Percentiles rank a stretch among this genome's conserved stretches.
phyloP scores from a whole-genome alignment of 805 yeast species.

The Candida ascalaphidarum region DNA sequence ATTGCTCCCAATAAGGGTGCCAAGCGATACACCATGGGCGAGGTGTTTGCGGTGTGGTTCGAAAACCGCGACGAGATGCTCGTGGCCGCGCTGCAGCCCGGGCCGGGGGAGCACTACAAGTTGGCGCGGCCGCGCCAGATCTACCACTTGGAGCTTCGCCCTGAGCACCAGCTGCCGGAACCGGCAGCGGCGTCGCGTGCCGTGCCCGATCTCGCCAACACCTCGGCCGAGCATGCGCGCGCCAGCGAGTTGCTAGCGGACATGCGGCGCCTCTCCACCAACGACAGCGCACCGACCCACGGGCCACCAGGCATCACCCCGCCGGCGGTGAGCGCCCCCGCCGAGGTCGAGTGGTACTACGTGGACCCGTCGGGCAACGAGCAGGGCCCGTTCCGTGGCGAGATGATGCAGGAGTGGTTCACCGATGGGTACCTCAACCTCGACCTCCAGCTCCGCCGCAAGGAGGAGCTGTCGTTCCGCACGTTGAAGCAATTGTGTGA shows the following conservation, averaged over 20 bases:
- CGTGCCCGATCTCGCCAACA: no score
- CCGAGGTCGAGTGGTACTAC: conserved; percentile 57
- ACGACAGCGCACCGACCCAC: no score
- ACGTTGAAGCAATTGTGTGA: conserved; percentile 48
- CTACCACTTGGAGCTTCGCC: conserved; percentile 28
- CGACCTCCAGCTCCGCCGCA: conserved; percentile 50
- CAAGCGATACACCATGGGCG: conserved; percentile 39
- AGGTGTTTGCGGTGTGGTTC: conserved; percentile 46
- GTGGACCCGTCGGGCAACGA: conserved; percentile 60
- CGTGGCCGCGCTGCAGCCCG: conserved; percentile 5
- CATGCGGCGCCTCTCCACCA: no score
- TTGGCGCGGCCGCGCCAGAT: conserved; percentile 21
- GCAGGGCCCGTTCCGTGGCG: conserved; percentile 78
- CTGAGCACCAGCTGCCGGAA: conserved; percentile 1
- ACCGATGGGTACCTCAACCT: conserved; percentile 47
- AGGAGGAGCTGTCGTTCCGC: conserved; percentile 41
- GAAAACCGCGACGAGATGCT: conserved; percentile 19
- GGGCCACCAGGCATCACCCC: no score
- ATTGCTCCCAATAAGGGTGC: conserved; percentile 34
- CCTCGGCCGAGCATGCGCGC: no score
- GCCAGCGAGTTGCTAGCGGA: no score
- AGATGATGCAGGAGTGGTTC: conserved; percentile 74
- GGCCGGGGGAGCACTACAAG: conserved; percentile 22
- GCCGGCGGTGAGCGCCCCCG: no score
- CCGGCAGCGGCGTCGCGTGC: no score